These are phyloP conservation scores for Suillus fuscotomentosus DNA, from an alignment of 768 basidiomycete genomes.

Conservation along the genomic window DNA sequence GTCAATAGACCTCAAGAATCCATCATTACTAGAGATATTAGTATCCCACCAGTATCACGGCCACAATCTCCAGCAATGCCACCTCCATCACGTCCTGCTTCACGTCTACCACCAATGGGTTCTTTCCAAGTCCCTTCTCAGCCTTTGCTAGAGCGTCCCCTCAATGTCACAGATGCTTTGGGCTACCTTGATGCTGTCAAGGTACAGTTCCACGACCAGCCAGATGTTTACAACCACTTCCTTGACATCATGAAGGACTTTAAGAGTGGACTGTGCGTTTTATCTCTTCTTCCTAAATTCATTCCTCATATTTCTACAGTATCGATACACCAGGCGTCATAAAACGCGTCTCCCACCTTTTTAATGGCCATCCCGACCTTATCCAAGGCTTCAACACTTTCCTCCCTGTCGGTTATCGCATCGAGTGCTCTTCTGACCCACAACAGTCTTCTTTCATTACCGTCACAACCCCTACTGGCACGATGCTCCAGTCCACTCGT, in stretches of 20 bases:
- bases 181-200: conserved; percentile 67
- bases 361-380: conserved; percentile 84
- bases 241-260: conserved; percentile 77
- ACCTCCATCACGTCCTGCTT: conserved; percentile 10
- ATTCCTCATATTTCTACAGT: conserved; percentile 38
- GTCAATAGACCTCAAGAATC: neutral
- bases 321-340: conserved; percentile 99
- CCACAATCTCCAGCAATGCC: conserved; percentile 9
- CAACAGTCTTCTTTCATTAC: conserved; percentile 67
- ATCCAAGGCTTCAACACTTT: conserved; percentile 99
- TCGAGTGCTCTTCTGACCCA: conserved; percentile 73
- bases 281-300: neutral
- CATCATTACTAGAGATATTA: conserved; percentile 21
- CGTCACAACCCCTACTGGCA: conserved; percentile 75
- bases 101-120: conserved; percentile 21
- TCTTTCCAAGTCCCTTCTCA: conserved; percentile 22
- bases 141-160: conserved; percentile 36
- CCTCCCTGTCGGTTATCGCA: conserved; percentile 90
- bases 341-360: conserved; percentile 89
- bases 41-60: conserved; percentile 16
- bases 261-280: conserved; percentile 57
- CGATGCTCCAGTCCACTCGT: conserved; percentile 52
- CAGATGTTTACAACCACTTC: conserved; percentile 63
- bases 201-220: conserved; percentile 53
- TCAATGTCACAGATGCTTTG: conserved; percentile 63